Evolutionary conservation across 306 rosid genomes (phyloP).

Genomic region (Quercus rubra): DNA sequence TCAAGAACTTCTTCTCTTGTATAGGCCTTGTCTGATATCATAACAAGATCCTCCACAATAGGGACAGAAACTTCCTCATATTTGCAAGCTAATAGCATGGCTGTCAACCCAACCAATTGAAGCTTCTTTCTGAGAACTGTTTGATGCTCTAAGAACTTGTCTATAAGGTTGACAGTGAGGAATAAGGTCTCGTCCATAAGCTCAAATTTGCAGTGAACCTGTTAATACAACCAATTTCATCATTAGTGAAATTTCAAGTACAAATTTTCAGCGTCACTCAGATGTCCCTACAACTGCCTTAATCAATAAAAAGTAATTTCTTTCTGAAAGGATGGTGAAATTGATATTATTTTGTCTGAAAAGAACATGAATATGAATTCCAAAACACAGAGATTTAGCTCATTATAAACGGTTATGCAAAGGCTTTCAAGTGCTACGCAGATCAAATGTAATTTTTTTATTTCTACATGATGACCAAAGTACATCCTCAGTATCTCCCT

Average conservation of each 20-base stretch:
- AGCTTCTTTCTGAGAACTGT: constrained; percentile 34
- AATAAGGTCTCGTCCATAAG: constrained; percentile 40
- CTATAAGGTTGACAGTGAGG: constrained; percentile 41
- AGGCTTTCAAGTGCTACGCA: not conserved
- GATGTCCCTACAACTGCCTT: not conserved
- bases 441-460: not conserved
- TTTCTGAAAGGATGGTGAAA: not conserved
- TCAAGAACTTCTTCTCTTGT: constrained; percentile 31
- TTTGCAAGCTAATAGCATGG: constrained; percentile 46
- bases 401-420: not conserved
- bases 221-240: constrained; percentile 12
- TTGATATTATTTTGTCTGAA: not conserved
- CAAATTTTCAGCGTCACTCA: not conserved
- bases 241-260: not conserved
- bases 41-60: constrained; percentile 38
- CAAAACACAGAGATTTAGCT: not conserved
- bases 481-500: not conserved
- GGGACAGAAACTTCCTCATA: constrained; percentile 46
- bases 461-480: not conserved
- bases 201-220: constrained; percentile 52
- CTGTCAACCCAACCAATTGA: constrained; percentile 47
- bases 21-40: constrained; percentile 44
- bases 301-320: not conserved
- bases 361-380: not conserved
- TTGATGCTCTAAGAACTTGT: constrained; percentile 42